Conservation (phyloP, 805 yeast genomes). For the Ogataea allantospora region DNA sequence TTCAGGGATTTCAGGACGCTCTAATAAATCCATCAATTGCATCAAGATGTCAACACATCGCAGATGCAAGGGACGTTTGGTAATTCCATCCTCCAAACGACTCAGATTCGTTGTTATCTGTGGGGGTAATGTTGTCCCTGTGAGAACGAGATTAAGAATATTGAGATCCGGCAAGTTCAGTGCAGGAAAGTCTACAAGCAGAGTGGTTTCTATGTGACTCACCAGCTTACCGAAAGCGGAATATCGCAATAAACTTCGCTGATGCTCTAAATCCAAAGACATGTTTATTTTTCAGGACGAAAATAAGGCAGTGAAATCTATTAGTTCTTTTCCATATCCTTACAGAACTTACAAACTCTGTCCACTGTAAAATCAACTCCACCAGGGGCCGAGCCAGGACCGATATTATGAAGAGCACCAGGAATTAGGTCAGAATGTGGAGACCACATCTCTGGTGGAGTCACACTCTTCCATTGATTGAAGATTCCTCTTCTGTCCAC, state of each 20-base stretch:
- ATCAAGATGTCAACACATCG: constrained; percentile 36
- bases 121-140: constrained; percentile 36
- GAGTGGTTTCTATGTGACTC: constrained; percentile 33
- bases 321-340: constrained; percentile 2
- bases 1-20: constrained; percentile 10
- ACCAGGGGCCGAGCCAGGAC: constrained; percentile 38
- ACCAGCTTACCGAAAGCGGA: constrained; percentile 38
- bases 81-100: constrained; percentile 26
- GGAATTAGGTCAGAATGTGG: constrained; percentile 48
- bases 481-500: constrained; percentile 51
- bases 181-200: constrained; percentile 24
- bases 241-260: constrained; percentile 14
- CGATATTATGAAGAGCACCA: constrained; percentile 61
- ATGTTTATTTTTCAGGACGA: neutral
- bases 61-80: constrained; percentile 27
- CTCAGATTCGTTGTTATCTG: constrained; percentile 26
- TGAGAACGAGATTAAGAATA: constrained; percentile 34
- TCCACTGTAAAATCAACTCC: constrained; percentile 22
- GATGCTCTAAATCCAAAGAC: constrained; percentile 15
- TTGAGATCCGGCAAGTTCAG: constrained; percentile 35
- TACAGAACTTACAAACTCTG: constrained; percentile 8
- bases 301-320: no score
- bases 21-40: constrained; percentile 6
- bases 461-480: constrained; percentile 46
- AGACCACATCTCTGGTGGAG: constrained; percentile 50